phyloP scores from a whole-genome alignment of 331 rosid species.

The Rhamnella rubrinervis region DNA sequence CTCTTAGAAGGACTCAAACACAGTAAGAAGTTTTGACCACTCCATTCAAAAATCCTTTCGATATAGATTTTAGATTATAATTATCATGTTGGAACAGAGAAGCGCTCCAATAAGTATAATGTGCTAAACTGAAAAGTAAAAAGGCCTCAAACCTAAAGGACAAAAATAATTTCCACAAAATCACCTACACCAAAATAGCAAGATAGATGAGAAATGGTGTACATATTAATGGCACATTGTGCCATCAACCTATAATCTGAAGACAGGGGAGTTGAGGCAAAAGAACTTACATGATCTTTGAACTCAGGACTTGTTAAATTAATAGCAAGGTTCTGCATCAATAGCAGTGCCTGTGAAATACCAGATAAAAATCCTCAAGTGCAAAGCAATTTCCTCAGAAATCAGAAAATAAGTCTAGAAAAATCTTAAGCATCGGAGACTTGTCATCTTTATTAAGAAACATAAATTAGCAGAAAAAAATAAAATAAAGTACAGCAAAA shows the following conservation, averaged over 20 bases:
- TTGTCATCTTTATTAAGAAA: not conserved
- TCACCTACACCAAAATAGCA: not conserved
- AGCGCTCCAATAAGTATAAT: no score
- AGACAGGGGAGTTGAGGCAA: slow-evolving; percentile 1
- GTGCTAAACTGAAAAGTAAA: no score
- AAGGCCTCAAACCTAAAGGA: no score
- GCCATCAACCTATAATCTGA: not conserved
- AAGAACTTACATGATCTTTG: slow-evolving; percentile 69
- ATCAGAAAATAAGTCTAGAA: not conserved
- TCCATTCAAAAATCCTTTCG: no score
- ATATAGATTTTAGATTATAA: no score
- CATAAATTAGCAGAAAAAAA: not conserved
- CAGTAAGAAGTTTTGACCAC: no score
- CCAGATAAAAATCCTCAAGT: slow-evolving; percentile 11
- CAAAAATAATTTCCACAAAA: no score
- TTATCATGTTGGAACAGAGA: no score
- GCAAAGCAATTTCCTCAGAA: not conserved
- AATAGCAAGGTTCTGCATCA: slow-evolving; percentile 78
- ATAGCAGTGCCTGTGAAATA: slow-evolving; percentile 57
- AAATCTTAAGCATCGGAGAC: not conserved
- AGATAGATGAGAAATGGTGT: not conserved
- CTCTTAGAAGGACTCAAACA: no score
- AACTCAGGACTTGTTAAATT: slow-evolving; percentile 79
- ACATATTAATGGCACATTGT: not conserved
- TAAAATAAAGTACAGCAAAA: slow-evolving; percentile 5